Evolutionary conservation across 2,329 filamentous ascomycete species (phyloP).

Genomic region (Myriosclerotinia curreyana): DNA sequence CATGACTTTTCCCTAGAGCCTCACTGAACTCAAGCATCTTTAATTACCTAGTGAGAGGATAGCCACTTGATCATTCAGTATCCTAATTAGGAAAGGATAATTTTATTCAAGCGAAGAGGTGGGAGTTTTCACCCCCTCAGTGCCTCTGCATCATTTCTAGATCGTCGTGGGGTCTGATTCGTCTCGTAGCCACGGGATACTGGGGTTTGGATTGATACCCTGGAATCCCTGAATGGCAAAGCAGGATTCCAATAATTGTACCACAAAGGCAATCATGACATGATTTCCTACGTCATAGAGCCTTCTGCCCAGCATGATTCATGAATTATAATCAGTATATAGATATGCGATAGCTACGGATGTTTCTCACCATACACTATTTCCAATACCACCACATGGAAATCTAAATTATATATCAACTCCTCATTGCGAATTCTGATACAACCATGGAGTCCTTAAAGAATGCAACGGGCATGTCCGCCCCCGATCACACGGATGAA

Average conservation of each 20-base stretch:
- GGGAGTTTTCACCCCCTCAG: too few relatives aligned
- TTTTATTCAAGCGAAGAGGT: too few relatives aligned
- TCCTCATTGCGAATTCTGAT: too few relatives aligned
- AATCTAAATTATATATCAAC: background rate
- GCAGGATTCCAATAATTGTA: conserved; percentile 10
- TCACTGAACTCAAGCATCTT: too few relatives aligned
- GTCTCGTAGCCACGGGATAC: background rate
- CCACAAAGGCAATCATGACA: conserved; percentile 9
- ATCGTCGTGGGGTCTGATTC: background rate
- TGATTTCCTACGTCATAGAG: conserved; percentile 8
- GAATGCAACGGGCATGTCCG: background rate
- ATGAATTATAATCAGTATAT: background rate
- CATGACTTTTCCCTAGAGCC: too few relatives aligned
- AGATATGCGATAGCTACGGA: background rate
- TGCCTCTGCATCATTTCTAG: too few relatives aligned
- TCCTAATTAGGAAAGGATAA: too few relatives aligned
- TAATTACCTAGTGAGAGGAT: too few relatives aligned
- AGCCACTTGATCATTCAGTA: too few relatives aligned
- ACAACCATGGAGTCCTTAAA: conserved; percentile 12
- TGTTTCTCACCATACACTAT: background rate
- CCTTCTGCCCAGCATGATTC: background rate
- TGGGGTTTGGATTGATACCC: background rate
- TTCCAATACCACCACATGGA: background rate
- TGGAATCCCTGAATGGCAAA: conserved; percentile 15
- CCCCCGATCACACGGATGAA: conserved; percentile 25